Percentiles rank a stretch among this genome's conserved stretches.
Conservation (phyloP, 2,329 filamentous ascomycete species). For the Paraphoma sp. region DNA sequence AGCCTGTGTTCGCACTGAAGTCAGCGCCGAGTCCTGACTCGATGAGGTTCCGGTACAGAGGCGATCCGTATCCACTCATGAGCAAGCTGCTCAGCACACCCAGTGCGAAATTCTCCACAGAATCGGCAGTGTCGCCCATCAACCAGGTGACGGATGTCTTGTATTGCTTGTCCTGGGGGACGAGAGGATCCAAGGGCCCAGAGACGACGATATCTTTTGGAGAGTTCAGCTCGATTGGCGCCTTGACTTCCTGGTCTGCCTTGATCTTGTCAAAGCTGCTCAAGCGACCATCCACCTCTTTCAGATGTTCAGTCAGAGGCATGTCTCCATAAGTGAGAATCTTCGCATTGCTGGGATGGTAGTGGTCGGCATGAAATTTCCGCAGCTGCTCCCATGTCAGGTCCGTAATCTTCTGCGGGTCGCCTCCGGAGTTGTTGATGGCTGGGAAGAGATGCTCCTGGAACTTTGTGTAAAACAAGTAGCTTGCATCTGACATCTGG, state of each 20-base stretch:
- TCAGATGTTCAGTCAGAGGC: conserved; percentile 80
- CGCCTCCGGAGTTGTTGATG: conserved; percentile 95
- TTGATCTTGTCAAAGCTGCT: conserved; percentile 73
- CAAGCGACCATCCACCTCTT: conserved; percentile 78
- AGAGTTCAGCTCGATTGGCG: conserved; percentile 74
- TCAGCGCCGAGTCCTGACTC: conserved; percentile 90
- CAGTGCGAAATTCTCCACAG: conserved; percentile 87
- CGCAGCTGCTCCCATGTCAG: conserved; percentile 89
- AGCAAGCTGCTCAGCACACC: conserved; percentile 82
- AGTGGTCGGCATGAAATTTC: conserved; percentile 89
- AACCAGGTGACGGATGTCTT: conserved; percentile 96
- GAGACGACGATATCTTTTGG: conserved; percentile 73
- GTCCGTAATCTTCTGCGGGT: conserved; percentile 95
- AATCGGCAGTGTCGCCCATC: conserved; percentile 79
- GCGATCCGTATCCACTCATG: conserved; percentile 94
- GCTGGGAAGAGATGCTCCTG: conserved; percentile 93
- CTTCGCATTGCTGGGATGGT: conserved; percentile 97
- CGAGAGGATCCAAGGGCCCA: conserved; percentile 86
- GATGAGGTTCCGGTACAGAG: conserved; percentile 85
- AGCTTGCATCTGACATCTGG: conserved; percentile 96
- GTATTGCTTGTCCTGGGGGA: conserved; percentile 83
- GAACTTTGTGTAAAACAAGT: conserved; percentile 94
- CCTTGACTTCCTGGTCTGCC: conserved; percentile 75
- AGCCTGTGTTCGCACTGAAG: conserved; percentile 93
- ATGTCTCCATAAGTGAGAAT: conserved; percentile 95